Base-by-base conservation (phyloP, 2,329 filamentous ascomycete genomes). In the Gyromitra esculenta region DNA sequence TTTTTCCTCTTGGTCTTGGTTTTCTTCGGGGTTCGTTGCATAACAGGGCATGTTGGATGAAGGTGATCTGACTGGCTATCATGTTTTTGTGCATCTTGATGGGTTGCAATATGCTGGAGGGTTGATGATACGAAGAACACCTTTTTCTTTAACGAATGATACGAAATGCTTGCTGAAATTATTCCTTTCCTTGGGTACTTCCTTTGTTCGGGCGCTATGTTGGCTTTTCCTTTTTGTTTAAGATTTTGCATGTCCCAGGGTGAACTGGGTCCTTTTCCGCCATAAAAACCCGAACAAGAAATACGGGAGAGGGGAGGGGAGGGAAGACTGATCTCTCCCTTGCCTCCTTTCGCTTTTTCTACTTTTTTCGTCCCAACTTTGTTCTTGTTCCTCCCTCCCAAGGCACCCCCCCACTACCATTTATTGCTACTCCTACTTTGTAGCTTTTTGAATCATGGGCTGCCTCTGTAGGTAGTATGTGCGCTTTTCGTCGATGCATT, bases 151-250 rank as follows among this genome's bases (percentile, higher is more conserved):
- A 63, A 75, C 66, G 72, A 75, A 71, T 41, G 72, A 63, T 71
- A 75, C 50, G 72, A 71, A 75, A 63, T 50, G 48, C 25, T 64
- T 74, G 54, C 48, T 37, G 56, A 70, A 62, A 21, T 48, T 59
- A 39, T 48, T 56, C 35, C 31, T 75, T 63, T 59, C 66, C 41
- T 65, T 69, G 18, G 57, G n/a, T 37, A 56, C 62, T 74, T 43
- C n/a, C 37, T 75, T 70, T 75, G 66, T 65, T 75, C 60, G 72
- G 72, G 65, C 18, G 71, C 63, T 75, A 66, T 71, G 64, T 54
- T 74, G 70, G 52, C 37, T 72, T 65, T 73, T 50, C 9, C 15
- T 54, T 54, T 13, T 45, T 45, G 5, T 18, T 31, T 31, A 15
- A 43, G 57, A 41, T 69, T 73, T 63, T 75, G 72, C 72, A 75